Evolutionary conservation across 305 asterid genomes (phyloP).

Genomic region (Euphrasia arctica): DNA sequence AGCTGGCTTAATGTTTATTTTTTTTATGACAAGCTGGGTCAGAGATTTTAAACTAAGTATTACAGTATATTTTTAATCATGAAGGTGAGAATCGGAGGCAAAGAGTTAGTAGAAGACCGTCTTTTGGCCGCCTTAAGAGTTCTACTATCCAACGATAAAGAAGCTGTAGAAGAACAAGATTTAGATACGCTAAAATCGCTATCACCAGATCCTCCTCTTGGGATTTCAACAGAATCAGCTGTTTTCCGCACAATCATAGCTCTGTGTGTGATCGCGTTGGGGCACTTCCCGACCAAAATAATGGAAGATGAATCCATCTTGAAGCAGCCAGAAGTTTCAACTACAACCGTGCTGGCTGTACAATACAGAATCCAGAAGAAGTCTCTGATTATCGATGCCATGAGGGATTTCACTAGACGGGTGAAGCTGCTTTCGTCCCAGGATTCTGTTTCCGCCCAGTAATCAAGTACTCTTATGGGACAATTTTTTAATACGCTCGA

Average conservation of each 20-base stretch:
- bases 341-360: slow-evolving; percentile 58
- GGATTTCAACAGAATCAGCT: slow-evolving; percentile 52
- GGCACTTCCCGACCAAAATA: slow-evolving; percentile 79
- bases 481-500: no score
- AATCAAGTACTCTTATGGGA: no score
- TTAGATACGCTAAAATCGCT: slow-evolving; percentile 47
- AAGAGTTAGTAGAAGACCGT: slow-evolving; percentile 62
- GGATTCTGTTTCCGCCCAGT: slow-evolving; percentile 25
- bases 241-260: slow-evolving; percentile 62
- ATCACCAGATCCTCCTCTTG: slow-evolving; percentile 62
- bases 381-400: slow-evolving; percentile 57
- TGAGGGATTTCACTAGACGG: slow-evolving; percentile 61
- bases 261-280: slow-evolving; percentile 68
- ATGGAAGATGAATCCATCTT: slow-evolving; percentile 75
- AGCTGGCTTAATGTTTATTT: no score
- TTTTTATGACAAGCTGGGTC: no score
- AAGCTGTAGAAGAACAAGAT: slow-evolving; percentile 44
- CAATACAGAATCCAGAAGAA: slow-evolving; percentile 77
- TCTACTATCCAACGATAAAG: slow-evolving; percentile 55
- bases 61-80: not conserved
- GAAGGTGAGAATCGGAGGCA: slow-evolving; percentile 78
- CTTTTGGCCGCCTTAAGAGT: slow-evolving; percentile 77
- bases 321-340: slow-evolving; percentile 42
- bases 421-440: slow-evolving; percentile 47
- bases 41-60: no score